Percentiles rank a stretch among this genome's conserved stretches.
Conservation (phyloP, 2,329 filamentous ascomycete genomes). For the Plectosphaerella sp. region DNA sequence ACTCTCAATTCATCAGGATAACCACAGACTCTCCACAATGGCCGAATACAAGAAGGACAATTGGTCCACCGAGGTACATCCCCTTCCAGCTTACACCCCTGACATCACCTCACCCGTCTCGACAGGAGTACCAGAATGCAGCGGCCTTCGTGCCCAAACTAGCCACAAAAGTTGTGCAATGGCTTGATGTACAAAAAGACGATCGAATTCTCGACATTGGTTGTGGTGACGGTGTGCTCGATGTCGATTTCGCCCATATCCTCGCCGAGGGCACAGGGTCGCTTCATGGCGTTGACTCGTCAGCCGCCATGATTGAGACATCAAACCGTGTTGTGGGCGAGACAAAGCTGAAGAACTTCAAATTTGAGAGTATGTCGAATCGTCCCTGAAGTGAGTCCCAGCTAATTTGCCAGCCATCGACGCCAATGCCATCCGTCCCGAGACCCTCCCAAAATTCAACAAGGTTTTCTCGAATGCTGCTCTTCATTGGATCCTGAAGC, state of each 20-base stretch:
- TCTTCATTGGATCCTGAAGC: conserved; percentile 61
- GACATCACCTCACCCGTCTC: background rate
- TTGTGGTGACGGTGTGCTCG: conserved; percentile 60
- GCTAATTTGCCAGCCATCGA: conserved; percentile 34
- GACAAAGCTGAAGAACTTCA: conserved; percentile 27
- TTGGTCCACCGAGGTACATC: conserved; percentile 33
- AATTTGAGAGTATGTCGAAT: conserved; percentile 34
- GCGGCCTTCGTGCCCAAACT: conserved; percentile 62
- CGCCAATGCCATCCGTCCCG: conserved; percentile 31
- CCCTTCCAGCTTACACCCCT: conserved; percentile 11
- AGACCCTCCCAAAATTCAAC: conserved; percentile 24
- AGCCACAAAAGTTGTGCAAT: conserved; percentile 51
- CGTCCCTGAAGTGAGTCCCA: background rate
- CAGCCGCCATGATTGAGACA: conserved; percentile 52
- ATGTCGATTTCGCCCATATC: conserved; percentile 45
- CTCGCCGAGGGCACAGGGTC: conserved; percentile 39
- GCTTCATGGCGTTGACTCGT: conserved; percentile 56
- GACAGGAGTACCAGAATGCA: conserved; percentile 53
- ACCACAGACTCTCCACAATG: conserved; percentile 10
- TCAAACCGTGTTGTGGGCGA: conserved; percentile 36
- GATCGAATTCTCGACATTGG: conserved; percentile 60
- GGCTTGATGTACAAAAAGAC: conserved; percentile 53
- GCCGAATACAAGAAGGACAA: conserved; percentile 23
- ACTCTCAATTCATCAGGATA: background rate
- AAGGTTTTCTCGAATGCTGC: conserved; percentile 66